Conservation (phyloP, 1,139 yeast species). For the Casaregolazyma lundiana region DNA sequence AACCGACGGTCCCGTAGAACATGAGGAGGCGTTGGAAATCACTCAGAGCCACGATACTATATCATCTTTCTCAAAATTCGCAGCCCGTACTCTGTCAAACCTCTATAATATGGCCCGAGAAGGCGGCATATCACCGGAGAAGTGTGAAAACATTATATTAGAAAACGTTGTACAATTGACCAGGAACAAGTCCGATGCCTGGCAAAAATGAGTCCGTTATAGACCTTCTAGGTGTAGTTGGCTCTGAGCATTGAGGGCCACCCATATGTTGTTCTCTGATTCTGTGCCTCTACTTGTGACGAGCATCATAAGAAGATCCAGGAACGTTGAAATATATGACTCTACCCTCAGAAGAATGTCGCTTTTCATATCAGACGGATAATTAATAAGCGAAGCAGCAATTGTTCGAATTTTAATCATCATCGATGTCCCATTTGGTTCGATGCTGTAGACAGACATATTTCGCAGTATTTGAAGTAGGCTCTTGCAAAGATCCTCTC, state of each 20-base stretch:
- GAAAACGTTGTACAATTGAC: constrained; percentile 4
- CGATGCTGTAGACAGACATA: constrained; percentile 11
- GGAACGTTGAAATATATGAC: constrained; percentile 8
- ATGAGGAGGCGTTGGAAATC: neutral
- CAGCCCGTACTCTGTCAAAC: neutral
- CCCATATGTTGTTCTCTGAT: constrained; percentile 3
- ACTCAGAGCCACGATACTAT: neutral
- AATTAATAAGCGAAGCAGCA: constrained; percentile 10
- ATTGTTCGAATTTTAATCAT: constrained; percentile 10
- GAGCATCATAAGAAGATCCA: constrained; percentile 10
- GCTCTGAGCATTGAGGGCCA: constrained; percentile 8
- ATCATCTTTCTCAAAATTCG: neutral
- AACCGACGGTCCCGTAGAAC: neutral
- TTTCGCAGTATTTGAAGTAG: constrained; percentile 8
- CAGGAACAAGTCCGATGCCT: neutral
- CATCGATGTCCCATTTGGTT: constrained; percentile 13
- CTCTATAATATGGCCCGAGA: constrained; percentile 1
- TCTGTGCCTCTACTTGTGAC: constrained; percentile 3
- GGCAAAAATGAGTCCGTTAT: constrained; percentile 1
- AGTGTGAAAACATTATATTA: constrained; percentile 7
- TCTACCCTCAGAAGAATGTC: constrained; percentile 8
- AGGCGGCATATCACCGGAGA: constrained; percentile 6
- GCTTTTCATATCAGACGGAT: constrained; percentile 7
- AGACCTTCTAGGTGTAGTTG: constrained; percentile 4
- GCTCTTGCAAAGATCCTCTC: constrained; percentile 10